These are phyloP conservation scores for Fusarium pseudonygamai DNA, from an alignment of 2,329 filamentous ascomycete species.

Conservation along the genomic window DNA sequence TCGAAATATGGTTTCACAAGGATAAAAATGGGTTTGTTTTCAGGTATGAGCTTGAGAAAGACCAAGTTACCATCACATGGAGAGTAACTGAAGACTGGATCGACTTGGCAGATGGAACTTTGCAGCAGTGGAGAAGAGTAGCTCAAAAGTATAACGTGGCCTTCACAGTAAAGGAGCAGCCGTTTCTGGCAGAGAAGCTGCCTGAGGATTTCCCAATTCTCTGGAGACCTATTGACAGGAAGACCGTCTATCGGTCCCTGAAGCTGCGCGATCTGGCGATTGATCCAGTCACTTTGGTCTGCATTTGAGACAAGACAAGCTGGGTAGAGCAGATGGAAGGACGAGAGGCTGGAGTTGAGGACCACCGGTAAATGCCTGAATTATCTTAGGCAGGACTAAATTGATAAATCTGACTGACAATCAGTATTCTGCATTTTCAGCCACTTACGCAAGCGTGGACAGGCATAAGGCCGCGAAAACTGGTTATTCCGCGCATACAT, in stretches of 20 bases:
- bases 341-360: too few relatives aligned
- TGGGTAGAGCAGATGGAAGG: too few relatives aligned
- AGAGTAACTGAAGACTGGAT: background rate
- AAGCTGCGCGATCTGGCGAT: background rate
- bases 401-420: too few relatives aligned
- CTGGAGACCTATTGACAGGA: fast-evolving
- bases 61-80: background rate
- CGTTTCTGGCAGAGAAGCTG: background rate
- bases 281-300: background rate
- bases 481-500: background rate
- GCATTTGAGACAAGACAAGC: too few relatives aligned
- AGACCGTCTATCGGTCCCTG: background rate
- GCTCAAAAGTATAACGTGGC: fast-evolving
- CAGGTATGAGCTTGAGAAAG: background rate
- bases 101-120: fast-evolving
- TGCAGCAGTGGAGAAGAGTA: fast-evolving
- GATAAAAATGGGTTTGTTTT: fast-evolving
- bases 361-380: too few relatives aligned
- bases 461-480: background rate
- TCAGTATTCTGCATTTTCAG: too few relatives aligned
- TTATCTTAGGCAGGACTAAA: too few relatives aligned
- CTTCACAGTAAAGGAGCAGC: background rate
- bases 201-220: too few relatives aligned
- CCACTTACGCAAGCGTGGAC: background rate
- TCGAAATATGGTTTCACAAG: background rate